Evolutionary conservation across 2,329 filamentous ascomycete genomes (phyloP).

Genomic region (Daldinia sp.): DNA sequence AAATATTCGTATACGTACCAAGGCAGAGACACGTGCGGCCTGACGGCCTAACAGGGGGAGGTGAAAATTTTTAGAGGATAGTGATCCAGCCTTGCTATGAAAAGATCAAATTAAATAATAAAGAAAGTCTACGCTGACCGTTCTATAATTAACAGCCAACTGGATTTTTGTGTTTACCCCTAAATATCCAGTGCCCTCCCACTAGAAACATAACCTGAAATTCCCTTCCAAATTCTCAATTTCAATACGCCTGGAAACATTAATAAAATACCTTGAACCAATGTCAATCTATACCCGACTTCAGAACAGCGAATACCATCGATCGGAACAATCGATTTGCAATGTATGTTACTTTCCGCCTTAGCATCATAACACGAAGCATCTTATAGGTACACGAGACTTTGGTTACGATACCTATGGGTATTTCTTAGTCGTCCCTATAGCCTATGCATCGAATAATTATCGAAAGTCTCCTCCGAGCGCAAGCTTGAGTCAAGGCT

Average conservation of each 20-base stretch:
- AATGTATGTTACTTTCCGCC: background rate
- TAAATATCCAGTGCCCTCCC: background rate
- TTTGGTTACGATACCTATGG: background rate
- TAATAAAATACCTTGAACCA: background rate
- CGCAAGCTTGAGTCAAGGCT: background rate
- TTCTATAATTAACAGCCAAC: background rate
- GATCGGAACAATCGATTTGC: too few relatives aligned
- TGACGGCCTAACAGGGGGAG: background rate
- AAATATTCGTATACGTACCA: background rate
- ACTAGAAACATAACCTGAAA: background rate
- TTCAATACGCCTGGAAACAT: too few relatives aligned
- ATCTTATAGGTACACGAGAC: background rate
- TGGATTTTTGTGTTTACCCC: too few relatives aligned
- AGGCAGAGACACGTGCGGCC: constrained; percentile 12
- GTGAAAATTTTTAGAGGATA: constrained; percentile 16
- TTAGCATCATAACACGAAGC: background rate
- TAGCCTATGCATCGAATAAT: background rate
- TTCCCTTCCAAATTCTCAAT: background rate
- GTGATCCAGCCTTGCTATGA: constrained; percentile 11
- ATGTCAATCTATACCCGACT: background rate
- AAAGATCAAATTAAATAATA: background rate
- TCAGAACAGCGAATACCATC: background rate
- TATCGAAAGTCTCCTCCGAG: background rate
- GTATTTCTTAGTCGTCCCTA: background rate
- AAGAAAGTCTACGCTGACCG: constrained; percentile 15